Evolutionary conservation across 2,329 filamentous ascomycete species (phyloP), one percentile per base, ranked within the genome.

Genomic region (Orbilia ellipsospora): DNA sequence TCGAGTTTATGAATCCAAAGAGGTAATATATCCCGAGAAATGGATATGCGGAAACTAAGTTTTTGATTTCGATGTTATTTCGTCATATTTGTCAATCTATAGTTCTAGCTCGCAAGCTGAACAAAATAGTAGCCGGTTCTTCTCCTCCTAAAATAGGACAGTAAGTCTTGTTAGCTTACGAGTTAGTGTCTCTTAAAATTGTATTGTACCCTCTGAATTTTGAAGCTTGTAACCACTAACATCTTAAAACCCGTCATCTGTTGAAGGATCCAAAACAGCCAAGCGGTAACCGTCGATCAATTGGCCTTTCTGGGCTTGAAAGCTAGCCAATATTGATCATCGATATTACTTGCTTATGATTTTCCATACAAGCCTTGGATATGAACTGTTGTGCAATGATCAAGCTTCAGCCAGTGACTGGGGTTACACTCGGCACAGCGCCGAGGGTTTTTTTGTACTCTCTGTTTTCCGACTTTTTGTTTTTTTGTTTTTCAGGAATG

Each of bases 211-310:
- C 23, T 23, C 23, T 4, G 2, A 2, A 23, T 23, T 23, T 13
- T 13, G n/a, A n/a, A 28, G 26, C 52, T 55, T 28, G 6, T 6
- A 28, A 23, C 52, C 26, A 18, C 28, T 20, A n/a, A 48, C 1
- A 48, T 48, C 15, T 7, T 31, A 55, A 55, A 31, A 36, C 31
- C 31, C 12, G 6, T 36, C 23, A 57, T 42, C 28, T 4, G 1
- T 6, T 12, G 4, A 10, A 44, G 18, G 20, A 42, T 44, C 28
- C 31, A 16, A 57, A 36, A 57, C n/a, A 31, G 64, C 64, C 64
- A 68, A 61, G 64, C 60, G 64, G 64, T 59, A 60, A 60, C 64
- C 16, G 63, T 48, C 64, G 64, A 68, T 68, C 64, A 57, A 20
- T 16, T 13, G 20, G 31, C 18, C 36, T 40, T 44, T 44, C 8